Conservation (phyloP, 345 rosid genomes). For the Salix udensis region DNA sequence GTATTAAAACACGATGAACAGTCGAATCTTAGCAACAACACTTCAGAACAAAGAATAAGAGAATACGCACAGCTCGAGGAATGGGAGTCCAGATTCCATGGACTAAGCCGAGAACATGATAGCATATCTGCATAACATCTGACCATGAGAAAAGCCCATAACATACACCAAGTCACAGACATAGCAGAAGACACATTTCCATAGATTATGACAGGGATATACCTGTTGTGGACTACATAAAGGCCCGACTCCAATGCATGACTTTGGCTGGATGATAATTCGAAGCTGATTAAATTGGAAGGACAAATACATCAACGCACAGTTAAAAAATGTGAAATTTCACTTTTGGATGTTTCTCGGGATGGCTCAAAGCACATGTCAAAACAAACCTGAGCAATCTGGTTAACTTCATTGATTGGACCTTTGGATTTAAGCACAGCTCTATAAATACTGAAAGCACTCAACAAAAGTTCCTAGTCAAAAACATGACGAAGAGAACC, state of each 20-base stretch:
- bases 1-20: neutral
- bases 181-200: slow-evolving; percentile 16
- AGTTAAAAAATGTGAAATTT: slow-evolving; percentile 10
- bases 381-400: slow-evolving; percentile 88
- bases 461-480: slow-evolving; percentile 17
- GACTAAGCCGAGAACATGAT: slow-evolving; percentile 90
- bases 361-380: slow-evolving; percentile 17
- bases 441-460: slow-evolving; percentile 66
- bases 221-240: slow-evolving; percentile 91
- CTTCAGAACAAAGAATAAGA: slow-evolving; percentile 12
- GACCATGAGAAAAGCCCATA: slow-evolving; percentile 23
- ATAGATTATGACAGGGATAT: slow-evolving; percentile 20
- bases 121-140: slow-evolving; percentile 74
- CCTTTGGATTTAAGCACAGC: slow-evolving; percentile 79
- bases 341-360: neutral
- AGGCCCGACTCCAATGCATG: slow-evolving; percentile 66
- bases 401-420: slow-evolving; percentile 79
- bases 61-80: slow-evolving; percentile 73
- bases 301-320: slow-evolving; percentile 19
- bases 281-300: slow-evolving; percentile 64
- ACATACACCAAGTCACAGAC: neutral
- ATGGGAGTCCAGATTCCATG: slow-evolving; percentile 97
- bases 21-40: neutral
- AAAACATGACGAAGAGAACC: neutral
- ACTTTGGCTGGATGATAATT: slow-evolving; percentile 80